Base-by-base conservation (phyloP, 371 early-diverging fungal genomes). In the Synchytrium microbalum region DNA sequence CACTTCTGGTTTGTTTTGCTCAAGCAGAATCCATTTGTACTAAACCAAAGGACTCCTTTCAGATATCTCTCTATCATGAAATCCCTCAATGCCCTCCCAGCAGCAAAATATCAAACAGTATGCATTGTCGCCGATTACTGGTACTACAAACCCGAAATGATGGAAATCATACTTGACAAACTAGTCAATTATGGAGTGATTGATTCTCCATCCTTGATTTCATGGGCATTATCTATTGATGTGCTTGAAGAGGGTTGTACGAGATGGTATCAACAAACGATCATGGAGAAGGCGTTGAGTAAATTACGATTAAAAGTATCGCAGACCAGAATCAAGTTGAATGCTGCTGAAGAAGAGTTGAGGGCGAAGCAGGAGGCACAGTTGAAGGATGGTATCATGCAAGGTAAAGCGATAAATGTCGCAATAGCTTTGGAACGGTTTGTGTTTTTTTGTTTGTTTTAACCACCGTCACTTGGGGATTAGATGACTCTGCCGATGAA, bases 181-280 rank as follows among this genome's bases (percentile, higher is more conserved):
- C 79, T 94, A 64, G 73, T 93, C 61, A 93, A 92, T 71, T 96
- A 96, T 77, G 86, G 93, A 54, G 84, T 96, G 2, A 82, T 95
- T 60, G 92, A 92, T 64, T 90, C 93, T 25, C 72, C 76, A 26
- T 83, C 86, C 19, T 86, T 96, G 29, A 79, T 95, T 26, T 74
- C 80, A 24, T 89, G 92, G 90, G 75, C 88, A 13, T 86, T 95
- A 69, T 78, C 79, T 58, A 59, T 72, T 1, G 77, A 81, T 24
- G 82, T 81, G 29, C 71, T 83, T 5, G 75, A 82, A 32, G 74
- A 76, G 19, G n/a, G 63, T 38, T 69, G 46, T 62, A 63, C 59
- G 80, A 78, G 72, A 31, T 70, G 69, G 63, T 86, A 84, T 66
- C 65, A 84, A 32, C 92, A 91, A 92, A 84, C 88, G 62, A 88